Evolutionary conservation across 768 basidiomycete species (phyloP).

Genomic region (Lentinula boryana): DNA sequence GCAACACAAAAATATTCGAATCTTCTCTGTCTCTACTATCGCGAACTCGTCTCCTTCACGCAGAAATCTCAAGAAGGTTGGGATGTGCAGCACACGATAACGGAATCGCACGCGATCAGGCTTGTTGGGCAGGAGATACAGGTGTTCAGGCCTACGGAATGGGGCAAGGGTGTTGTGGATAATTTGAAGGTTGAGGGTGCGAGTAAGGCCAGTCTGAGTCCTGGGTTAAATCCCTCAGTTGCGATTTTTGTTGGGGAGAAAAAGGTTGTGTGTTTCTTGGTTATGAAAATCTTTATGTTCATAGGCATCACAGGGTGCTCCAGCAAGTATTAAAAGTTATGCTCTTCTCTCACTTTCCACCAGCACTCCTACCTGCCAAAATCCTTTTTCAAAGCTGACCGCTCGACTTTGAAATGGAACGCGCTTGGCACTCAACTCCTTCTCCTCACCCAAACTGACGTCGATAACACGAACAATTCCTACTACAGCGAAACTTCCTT

Average conservation of each 20-base stretch:
- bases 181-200: conserved; percentile 82
- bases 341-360: conserved; percentile 52
- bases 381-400: conserved; percentile 94
- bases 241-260: conserved; percentile 93
- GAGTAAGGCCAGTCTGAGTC: conserved; percentile 70
- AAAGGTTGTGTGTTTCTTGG: conserved; percentile 41
- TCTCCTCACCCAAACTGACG: conserved; percentile 91
- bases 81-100: conserved; percentile 88
- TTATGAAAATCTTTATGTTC: background rate
- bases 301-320: conserved; percentile 55
- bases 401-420: conserved; percentile 94
- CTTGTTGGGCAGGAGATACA: conserved; percentile 80
- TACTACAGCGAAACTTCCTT: conserved; percentile 98
- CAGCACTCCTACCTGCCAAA: conserved; percentile 69
- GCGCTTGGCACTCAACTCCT: conserved; percentile 87
- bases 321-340: conserved; percentile 83
- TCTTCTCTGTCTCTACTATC: conserved; percentile 83
- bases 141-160: conserved; percentile 75
- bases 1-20: conserved; percentile 90
- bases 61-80: conserved; percentile 92
- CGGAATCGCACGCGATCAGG: conserved; percentile 81
- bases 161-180: conserved; percentile 73
- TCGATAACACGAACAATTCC: conserved; percentile 94
- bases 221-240: conserved; percentile 81
- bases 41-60: conserved; percentile 79